Base-by-base conservation (phyloP, 441 rosid species). In the Mallotus repandus region DNA sequence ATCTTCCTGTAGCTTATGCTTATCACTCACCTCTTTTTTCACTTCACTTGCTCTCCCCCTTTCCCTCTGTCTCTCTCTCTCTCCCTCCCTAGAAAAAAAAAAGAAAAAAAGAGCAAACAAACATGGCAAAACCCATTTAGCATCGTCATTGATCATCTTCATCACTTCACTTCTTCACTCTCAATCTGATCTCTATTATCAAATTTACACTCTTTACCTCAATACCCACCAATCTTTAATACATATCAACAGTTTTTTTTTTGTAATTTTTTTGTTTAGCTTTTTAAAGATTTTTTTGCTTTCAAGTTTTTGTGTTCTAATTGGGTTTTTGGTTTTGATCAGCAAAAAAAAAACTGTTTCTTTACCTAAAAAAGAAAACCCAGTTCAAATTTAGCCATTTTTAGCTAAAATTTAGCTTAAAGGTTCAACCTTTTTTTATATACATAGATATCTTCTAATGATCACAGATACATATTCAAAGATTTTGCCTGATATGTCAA, bases 401-500 rank as follows among this genome's bases (percentile, higher is more conserved):
- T 54, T 69, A 41, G 72, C 77, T 29, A 18, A 61, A 76, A 54
- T 75, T 65, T 70, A 32, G 70, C 67, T 65, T 53, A 15, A 76
- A 81, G 77, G 67, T 81, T 75, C 49, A 53, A n/a, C 54, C 57
- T 73, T 81, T 54, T 16, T 54, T 16, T 16, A 53, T 16, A 5
- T 79, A 52, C 29, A 3, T 10, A 48, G 19, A 19, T 58, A 54
- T 69, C 63, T 72, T n/a, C 15, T 54, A 66, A 86, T 84, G 90
- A 86, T 85, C 86, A 80, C 85, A 35, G 84, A 86, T 64, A 77
- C 78, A 19, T 78, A 77, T 80, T 74, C 88, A 49, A 86, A 84
- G 84, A 84, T 86, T 86, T 75, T 86, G 77, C 83, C 89, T 25
- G 88, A 86, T 72, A 74, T 83, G 41, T 78, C 88, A 69, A 80